These are phyloP conservation scores for Byssoonygena ceratinophila DNA, from an alignment of 2,329 filamentous ascomycete genomes.

Conservation along the genomic window DNA sequence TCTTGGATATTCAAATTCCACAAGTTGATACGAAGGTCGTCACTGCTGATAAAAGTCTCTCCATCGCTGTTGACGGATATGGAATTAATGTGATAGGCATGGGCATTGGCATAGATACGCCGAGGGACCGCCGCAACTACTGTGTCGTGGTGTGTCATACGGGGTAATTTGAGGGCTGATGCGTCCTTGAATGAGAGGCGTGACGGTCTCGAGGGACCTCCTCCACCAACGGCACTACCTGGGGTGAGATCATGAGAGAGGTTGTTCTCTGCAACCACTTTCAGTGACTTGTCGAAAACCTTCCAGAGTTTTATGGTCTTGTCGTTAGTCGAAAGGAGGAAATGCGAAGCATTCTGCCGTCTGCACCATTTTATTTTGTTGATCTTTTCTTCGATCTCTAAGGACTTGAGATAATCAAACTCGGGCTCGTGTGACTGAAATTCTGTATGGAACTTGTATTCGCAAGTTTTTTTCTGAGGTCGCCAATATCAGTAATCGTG, in stretches of 20 bases:
- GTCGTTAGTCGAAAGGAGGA: slow-evolving; percentile 95
- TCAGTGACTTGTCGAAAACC: slow-evolving; percentile 97
- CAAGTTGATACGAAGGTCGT: slow-evolving; percentile 92
- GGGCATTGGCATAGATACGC: slow-evolving; percentile 93
- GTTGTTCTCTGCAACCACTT: slow-evolving; percentile 98
- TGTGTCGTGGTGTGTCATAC: slow-evolving; percentile 95
- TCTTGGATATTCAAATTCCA: slow-evolving; percentile 99
- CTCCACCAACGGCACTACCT: slow-evolving; percentile 57
- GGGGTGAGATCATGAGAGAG: slow-evolving; percentile 89
- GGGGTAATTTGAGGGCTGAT: slow-evolving; percentile 79
- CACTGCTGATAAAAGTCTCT: slow-evolving; percentile 98
- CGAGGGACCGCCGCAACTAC: slow-evolving; percentile 93
- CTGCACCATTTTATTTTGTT: slow-evolving; percentile 99
- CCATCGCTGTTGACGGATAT: slow-evolving; percentile 99
- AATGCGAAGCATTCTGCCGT: slow-evolving; percentile 96
- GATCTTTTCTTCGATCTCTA: slow-evolving; percentile 99
- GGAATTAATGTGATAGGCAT: slow-evolving; percentile 99
- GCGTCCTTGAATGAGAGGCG: slow-evolving; percentile 67
- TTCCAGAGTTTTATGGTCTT: slow-evolving; percentile 99
- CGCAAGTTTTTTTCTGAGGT: slow-evolving; percentile 97
- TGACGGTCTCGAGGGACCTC: slow-evolving; percentile 63
- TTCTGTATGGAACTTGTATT: slow-evolving; percentile 99
- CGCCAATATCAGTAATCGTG: neutral
- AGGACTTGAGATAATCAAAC: slow-evolving; percentile 97
- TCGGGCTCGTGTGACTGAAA: slow-evolving; percentile 99